These are phyloP conservation scores for Cladosporium sp. DNA, from an alignment of 2,329 filamentous ascomycete genomes.

Conservation along the genomic window DNA sequence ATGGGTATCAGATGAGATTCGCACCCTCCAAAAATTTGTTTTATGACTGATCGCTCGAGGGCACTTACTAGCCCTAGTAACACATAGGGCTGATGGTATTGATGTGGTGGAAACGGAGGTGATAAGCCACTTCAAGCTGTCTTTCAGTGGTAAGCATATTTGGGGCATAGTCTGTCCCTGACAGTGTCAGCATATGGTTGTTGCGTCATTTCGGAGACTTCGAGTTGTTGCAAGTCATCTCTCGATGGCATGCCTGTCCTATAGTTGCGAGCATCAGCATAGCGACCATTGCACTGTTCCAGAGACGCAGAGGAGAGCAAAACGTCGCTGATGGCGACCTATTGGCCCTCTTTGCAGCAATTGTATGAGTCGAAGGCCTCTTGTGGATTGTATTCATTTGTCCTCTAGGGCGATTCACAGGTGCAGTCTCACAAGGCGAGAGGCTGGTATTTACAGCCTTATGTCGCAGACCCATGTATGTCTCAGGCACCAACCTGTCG, in stretches of 20 bases:
- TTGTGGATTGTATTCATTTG: too few relatives aligned
- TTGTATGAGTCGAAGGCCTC: too few relatives aligned
- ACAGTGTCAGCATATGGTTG: not conserved
- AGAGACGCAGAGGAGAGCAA: too few relatives aligned
- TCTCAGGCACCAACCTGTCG: not conserved
- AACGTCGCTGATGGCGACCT: too few relatives aligned
- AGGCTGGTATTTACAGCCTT: not conserved
- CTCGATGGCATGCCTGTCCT: not conserved
- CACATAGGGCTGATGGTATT: not conserved
- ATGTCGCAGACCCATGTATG: not conserved
- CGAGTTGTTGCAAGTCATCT: not conserved
- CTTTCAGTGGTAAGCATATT: not conserved
- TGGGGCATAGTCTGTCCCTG: not conserved
- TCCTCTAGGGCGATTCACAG: not conserved
- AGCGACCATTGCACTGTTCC: not conserved
- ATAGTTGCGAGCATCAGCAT: not conserved
- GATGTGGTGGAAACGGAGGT: not conserved
- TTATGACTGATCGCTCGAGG: not conserved
- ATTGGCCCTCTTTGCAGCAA: too few relatives aligned
- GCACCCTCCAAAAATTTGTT: too few relatives aligned
- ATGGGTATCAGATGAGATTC: too few relatives aligned
- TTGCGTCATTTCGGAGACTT: not conserved
- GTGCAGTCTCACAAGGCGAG: not conserved
- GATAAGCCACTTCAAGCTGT: not conserved
- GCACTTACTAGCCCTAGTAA: not conserved